Conservation (phyloP, 148 eudicot species). For the Persicaria maculosa region DNA sequence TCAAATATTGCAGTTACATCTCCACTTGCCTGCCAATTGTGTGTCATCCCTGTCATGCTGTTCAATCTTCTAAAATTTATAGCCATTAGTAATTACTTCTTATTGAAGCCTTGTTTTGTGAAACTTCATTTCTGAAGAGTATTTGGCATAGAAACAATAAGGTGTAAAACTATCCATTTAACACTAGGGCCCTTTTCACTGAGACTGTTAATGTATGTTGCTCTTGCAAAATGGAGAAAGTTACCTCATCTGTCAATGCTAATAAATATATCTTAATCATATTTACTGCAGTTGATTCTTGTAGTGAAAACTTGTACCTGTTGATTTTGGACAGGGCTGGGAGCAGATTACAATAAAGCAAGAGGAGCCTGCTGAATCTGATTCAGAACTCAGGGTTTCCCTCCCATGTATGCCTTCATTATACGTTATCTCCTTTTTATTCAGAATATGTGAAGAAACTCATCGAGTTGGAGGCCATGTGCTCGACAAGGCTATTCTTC, state of each 20-base stretch:
- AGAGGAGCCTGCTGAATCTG: conserved; percentile 55
- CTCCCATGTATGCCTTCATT: conserved; percentile 93
- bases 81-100: neutral
- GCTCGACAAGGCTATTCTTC: conserved; percentile 72
- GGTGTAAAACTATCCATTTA: neutral
- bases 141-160: neutral
- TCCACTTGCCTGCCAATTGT: neutral
- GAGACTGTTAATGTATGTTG: neutral
- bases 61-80: neutral
- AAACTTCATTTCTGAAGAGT: neutral
- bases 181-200: neutral
- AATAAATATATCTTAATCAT: neutral
- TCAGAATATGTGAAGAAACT: conserved; percentile 86
- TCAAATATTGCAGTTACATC: neutral
- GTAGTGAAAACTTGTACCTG: neutral
- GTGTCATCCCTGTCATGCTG: neutral
- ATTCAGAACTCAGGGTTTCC: conserved; percentile 52
- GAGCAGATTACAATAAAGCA: conserved; percentile 88
- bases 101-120: neutral
- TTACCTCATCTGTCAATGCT: neutral
- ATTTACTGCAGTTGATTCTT: neutral
- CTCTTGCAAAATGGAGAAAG: neutral
- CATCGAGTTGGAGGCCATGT: conserved; percentile 95
- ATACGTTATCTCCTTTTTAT: conserved; percentile 69
- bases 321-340: conserved; percentile 64